Evolutionary conservation across 768 basidiomycete species (phyloP), one percentile per base, ranked within the genome.

Genomic region (Naganishia randhawae): DNA sequence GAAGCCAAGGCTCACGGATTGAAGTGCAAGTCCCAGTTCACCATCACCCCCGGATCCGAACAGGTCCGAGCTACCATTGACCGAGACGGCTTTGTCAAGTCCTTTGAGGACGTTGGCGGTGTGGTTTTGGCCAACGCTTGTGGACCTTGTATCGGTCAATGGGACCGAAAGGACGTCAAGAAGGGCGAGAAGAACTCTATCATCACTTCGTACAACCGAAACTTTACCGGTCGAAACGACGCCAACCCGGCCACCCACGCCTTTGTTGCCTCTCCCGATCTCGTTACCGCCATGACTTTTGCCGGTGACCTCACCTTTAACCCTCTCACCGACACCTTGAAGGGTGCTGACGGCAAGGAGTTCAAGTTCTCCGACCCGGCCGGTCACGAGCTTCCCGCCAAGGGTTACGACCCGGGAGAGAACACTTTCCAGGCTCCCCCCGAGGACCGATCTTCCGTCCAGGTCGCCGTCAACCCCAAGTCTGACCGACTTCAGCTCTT

Each of bases 121-220:
- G 77, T 93, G 63, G 92, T 99, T 53, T 87, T 99, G 64, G 96
- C 96, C 73, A 99, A 98, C 77, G 96, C 96, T 64, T 99, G 96
- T 79, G 96, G 96, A 54, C 96, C 96, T 77, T 98, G 96, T 81
- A 98, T 98, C 72, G 96, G 96, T 76, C 95, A 98, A 81, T 99
- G 96, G 96, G 95, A 98, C 83, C 85, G 96, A 78, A 83, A 87
- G 76, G 96, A 99, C 73, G 91, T 98, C 57, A 88, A 91, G 86
- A 98, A 92, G 86, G 96, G 95, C 77, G 91, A 90, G 75, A 83
- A 85, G 74, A 99, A 98, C 86, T 95, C 96, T 51, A 99, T 98
- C 84, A 91, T 99, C 82, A 95, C 95, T 63, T 97, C 94, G 22
- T 99, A 99, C 86, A 99, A 99, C 88, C 94, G 96, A 81, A 99